Percentiles rank a stretch among this genome's conserved stretches.
These are phyloP conservation scores for Boletus edulis DNA, from an alignment of 768 basidiomycete genomes.

Conservation along the genomic window DNA sequence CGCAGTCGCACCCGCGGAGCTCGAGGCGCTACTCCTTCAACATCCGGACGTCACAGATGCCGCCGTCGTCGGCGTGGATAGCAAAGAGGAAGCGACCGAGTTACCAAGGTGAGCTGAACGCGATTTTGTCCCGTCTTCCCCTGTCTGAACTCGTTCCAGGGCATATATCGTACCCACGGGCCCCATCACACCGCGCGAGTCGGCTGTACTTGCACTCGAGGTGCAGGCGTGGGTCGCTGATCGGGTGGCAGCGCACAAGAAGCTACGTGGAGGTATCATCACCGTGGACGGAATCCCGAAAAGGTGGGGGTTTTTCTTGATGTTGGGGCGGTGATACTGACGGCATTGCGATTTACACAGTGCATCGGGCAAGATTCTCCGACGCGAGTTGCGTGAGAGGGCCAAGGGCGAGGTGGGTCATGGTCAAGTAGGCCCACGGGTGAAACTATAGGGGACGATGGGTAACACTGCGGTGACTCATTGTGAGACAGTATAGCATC, in stretches of 20 bases:
- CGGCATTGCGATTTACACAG: conserved; percentile 34
- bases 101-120: conserved; percentile 54
- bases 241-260: conserved; percentile 77
- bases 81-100: conserved; percentile 71
- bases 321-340: neutral
- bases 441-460: conserved; percentile 6
- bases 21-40: conserved; percentile 72
- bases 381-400: conserved; percentile 68
- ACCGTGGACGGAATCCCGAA: conserved; percentile 47
- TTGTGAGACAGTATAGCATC: no score
- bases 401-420: conserved; percentile 52
- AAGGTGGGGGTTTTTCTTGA: conserved; percentile 14
- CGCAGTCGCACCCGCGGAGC: conserved; percentile 81
- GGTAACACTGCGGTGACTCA: no score
- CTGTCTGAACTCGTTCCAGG: conserved; percentile 29
- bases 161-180: conserved; percentile 51
- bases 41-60: conserved; percentile 77
- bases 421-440: conserved; percentile 19
- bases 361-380: conserved; percentile 84
- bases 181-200: conserved; percentile 17
- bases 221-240: conserved; percentile 63
- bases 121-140: no score
- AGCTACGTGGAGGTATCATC: conserved; percentile 70
- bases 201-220: conserved; percentile 38
- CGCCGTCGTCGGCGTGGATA: conserved; percentile 77